Evolutionary conservation across 208 protist genomes (phyloP).

Genomic region (Jaenimonas drosophilae): DNA sequence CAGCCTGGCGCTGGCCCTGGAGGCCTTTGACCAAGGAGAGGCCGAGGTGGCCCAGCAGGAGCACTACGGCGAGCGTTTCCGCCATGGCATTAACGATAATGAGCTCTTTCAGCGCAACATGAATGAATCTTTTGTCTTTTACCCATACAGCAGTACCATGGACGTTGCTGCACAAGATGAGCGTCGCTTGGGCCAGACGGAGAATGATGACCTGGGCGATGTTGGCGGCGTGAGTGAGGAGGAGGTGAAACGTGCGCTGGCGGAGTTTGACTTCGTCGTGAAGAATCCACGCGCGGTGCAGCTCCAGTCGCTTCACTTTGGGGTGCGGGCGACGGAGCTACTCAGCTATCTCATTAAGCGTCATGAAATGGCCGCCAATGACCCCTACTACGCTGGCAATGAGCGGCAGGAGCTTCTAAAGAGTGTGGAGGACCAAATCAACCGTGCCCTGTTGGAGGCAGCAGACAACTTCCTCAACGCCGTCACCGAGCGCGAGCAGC

Average conservation of each 20-base stretch:
- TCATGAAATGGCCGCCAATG: conserved; percentile 5
- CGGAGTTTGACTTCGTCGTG: conserved; percentile 7
- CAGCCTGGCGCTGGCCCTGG: conserved; percentile 32
- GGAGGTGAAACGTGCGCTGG: conserved; percentile 8
- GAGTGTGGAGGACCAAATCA: conserved; percentile 21
- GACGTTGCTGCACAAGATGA: conserved; percentile 5
- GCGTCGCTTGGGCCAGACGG: neutral
- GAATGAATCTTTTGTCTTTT: conserved; percentile 49
- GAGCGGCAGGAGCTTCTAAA: conserved; percentile 13
- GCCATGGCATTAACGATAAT: conserved; percentile 18
- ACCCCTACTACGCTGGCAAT: conserved; percentile 9
- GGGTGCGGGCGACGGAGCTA: conserved; percentile 3
- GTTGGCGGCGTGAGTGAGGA: too few species aligned
- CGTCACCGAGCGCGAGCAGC: too few species aligned
- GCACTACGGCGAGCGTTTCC: conserved; percentile 20
- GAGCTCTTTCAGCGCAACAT: conserved; percentile 28
- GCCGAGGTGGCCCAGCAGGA: conserved; percentile 13
- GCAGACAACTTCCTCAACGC: conserved; percentile 16
- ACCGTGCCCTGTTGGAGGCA: conserved; percentile 30
- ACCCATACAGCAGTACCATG: conserved; percentile 48
- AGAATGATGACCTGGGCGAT: neutral
- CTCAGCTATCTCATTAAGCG: conserved; percentile 17
- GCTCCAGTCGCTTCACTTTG: conserved; percentile 16
- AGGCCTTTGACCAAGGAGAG: conserved; percentile 20
- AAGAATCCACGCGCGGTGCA: conserved; percentile 12